Conservation (phyloP, 129 eudicot species). For the Helichrysum umbraculigerum region DNA sequence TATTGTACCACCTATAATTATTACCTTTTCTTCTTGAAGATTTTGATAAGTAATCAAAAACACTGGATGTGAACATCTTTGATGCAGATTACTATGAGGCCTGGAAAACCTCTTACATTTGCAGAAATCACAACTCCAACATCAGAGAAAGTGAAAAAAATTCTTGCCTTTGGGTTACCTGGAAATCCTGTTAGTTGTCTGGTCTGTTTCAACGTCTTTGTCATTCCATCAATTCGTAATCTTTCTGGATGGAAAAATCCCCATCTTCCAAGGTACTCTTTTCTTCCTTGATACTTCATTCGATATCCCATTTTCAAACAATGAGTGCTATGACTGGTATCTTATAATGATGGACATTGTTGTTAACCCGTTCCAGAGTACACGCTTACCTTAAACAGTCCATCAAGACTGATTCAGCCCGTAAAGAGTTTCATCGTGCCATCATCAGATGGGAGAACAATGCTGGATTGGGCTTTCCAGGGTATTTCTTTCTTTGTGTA, state of each 20-base stretch:
- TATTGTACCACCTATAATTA: not conserved
- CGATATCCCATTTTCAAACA: constrained; percentile 18
- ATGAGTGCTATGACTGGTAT: not conserved
- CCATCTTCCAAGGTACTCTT: constrained; percentile 66
- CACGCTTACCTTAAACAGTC: constrained; percentile 72
- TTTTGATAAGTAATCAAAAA: constrained; percentile 10
- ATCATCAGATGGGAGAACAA: constrained; percentile 64
- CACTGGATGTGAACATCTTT: constrained; percentile 16
- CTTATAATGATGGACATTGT: constrained; percentile 11
- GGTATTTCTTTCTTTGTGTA: constrained; percentile 47
- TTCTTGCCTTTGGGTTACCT: constrained; percentile 93
- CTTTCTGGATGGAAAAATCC: constrained; percentile 89
- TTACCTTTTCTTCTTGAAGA: constrained; percentile 2
- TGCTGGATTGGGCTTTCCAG: constrained; percentile 61
- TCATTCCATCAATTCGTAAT: constrained; percentile 75
- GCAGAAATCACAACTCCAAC: constrained; percentile 66
- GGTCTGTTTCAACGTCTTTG: constrained; percentile 89
- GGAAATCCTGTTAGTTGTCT: constrained; percentile 97
- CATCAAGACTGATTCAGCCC: constrained; percentile 58
- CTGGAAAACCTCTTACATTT: constrained; percentile 97
- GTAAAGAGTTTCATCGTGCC: constrained; percentile 80
- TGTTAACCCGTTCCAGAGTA: constrained; percentile 50
- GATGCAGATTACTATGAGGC: constrained; percentile 70
- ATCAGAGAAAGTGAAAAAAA: constrained; percentile 40
- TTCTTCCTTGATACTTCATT: constrained; percentile 16